Base-by-base conservation (phyloP, 192 early-diverging fungal genomes). In the Tieghemiomyces parasiticus region DNA sequence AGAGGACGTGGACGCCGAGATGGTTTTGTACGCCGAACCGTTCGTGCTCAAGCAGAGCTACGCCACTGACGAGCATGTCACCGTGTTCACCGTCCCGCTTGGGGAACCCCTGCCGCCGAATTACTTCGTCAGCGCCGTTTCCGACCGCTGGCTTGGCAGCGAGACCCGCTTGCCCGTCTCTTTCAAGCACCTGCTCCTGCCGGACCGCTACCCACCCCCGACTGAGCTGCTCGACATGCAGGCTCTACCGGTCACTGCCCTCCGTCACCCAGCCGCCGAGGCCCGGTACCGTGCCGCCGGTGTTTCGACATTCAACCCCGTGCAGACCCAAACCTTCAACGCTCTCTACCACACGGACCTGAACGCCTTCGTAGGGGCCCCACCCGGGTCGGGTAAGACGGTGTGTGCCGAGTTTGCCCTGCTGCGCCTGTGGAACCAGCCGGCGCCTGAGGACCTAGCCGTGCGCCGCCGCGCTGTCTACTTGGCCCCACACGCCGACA, bases 301-400 rank as follows among this genome's bases (percentile, higher is more conserved):
- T 51, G 73, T 86, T 46, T 65, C 71, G 50, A 71, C 75, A 24
- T 95, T 97, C 69, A 97, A 96, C 65, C 88, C 94, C 14, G 85
- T 99, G 44, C 96, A 99, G 74, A 94, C 94, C 1, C 94, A 97
- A 66, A 81, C 83, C 1, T 96, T 97, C 73, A 86, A 97, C 63
- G 67, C 92, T 19, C 67, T 95, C 34, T 99, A 93, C 68, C 76
- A 74, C 34, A 75, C 81, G 10, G 92, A 96, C 56, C 89, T 96
- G 24, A 95, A 89, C 61, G 80, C 84, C 0, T 88, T 99, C 62
- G 71, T 99, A 46, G 90, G 92, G 46, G 93, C 94, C 1, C 83
- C 96, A 56, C 82, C 91, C 13, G 94, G 94, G 14, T 78, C 77
- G n/a, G 96, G 96, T 32, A 97, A 97, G 77, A 95, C 94, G 20